A percentile compares a stretch with the other conserved stretches of the same genome.
phyloP scores from a whole-genome alignment of 305 asterid genomes.

The Fraxinus platypoda region DNA sequence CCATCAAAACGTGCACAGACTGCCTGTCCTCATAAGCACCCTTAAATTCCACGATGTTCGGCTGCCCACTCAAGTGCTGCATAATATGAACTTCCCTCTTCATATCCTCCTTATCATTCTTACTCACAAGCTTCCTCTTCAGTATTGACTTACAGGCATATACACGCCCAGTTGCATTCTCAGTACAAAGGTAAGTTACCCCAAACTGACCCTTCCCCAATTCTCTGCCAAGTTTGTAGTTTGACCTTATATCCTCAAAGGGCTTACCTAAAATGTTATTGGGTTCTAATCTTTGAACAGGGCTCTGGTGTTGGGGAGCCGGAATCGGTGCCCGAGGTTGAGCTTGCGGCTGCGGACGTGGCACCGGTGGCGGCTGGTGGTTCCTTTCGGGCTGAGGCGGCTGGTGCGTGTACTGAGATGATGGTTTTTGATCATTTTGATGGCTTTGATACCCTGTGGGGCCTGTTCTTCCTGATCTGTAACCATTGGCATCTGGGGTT shows the following conservation, averaged over 20 bases:
- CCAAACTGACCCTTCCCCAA: constrained; percentile 72
- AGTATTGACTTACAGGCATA: constrained; percentile 64
- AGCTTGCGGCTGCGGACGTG: constrained; percentile 24
- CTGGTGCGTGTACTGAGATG: constrained; percentile 32
- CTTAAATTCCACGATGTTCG: constrained; percentile 55
- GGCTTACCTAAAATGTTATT: constrained; percentile 54
- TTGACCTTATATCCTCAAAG: constrained; percentile 48
- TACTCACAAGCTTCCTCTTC: constrained; percentile 60
- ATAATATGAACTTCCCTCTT: constrained; percentile 58
- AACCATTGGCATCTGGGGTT: constrained; percentile 36
- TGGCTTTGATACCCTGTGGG: constrained; percentile 26
- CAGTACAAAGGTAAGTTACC: constrained; percentile 53
- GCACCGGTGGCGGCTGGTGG: constrained; percentile 22
- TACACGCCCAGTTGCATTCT: constrained; percentile 38
- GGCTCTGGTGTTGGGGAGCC: constrained; percentile 23
- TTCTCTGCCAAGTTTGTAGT: constrained; percentile 52
- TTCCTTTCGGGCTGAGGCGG: constrained; percentile 22
- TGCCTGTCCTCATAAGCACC: constrained; percentile 59
- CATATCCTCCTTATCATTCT: constrained; percentile 60
- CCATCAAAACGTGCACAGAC: constrained; percentile 61
- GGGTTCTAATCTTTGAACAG: constrained; percentile 36
- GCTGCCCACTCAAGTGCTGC: constrained; percentile 68
- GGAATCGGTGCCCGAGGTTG: constrained; percentile 30
- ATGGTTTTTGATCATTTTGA: constrained; percentile 42
- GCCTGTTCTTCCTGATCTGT: constrained; percentile 40